These are phyloP conservation scores for Bryum argenteum DNA, from an alignment of 225 moss, liverwort and hornwort species.

Conservation along the genomic window DNA sequence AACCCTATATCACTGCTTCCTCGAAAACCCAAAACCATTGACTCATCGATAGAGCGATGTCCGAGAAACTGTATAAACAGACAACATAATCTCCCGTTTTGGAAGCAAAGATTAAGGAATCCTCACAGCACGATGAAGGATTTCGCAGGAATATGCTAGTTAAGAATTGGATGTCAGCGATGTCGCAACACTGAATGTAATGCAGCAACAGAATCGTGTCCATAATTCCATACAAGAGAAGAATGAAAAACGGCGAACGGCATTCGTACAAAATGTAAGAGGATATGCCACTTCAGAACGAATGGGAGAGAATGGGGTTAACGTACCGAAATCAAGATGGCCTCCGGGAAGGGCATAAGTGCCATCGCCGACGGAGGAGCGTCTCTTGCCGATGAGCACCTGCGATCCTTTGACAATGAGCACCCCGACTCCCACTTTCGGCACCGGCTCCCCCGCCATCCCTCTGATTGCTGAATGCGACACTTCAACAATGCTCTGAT, in stretches of 20 bases:
- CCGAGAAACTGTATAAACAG: no score
- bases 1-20: no score
- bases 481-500: background rate
- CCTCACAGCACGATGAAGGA: background rate
- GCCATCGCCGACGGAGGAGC: constrained; percentile 66
- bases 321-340: constrained; percentile 80
- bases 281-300: no score
- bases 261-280: no score
- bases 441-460: constrained; percentile 41
- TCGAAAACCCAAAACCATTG: background rate
- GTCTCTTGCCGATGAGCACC: constrained; percentile 71
- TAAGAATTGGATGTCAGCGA: background rate
- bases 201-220: background rate
- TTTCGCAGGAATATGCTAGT: no score
- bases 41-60: background rate
- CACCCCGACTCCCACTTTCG: constrained; percentile 82
- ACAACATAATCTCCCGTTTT: background rate
- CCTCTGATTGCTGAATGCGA: background rate
- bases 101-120: background rate
- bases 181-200: background rate
- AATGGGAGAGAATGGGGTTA: background rate
- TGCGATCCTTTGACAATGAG: constrained; percentile 54
- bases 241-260: no score
- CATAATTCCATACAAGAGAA: no score
- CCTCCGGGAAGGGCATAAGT: constrained; percentile 77